Base-by-base conservation (phyloP, 192 early-diverging fungal species). In the Backusella psychrophila region DNA sequence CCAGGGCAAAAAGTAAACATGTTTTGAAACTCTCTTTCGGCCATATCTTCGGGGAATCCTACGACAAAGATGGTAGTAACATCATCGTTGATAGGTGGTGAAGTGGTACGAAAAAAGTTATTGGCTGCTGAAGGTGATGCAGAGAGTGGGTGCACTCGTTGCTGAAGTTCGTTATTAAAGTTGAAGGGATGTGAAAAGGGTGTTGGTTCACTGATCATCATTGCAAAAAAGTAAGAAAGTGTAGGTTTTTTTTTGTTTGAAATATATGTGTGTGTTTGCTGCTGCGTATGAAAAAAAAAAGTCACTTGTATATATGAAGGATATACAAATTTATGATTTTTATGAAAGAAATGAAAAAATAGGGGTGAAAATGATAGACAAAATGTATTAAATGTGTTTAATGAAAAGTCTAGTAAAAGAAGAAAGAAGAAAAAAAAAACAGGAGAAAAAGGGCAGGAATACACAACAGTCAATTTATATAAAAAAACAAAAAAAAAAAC, bases 51-150 rank as follows among this genome's bases (percentile, higher is more conserved):
- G 21, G 98, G 98, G 77, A 99, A 98, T 12, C 97, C 98, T 34
- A 98, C 96, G 17, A 98, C 95, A 89, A 98, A 99, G 75, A 99
- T 97, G 72, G 98, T 99, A 19, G 96, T 95, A 78, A 99, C 96
- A 73, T 99, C 98, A 71, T 99, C 95, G 11, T 38, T 29, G 23
- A 69, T 71, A 26, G 69, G 41, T 23, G 56, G 56, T 1, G 42
- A 21, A 63, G 56, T 35, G 12, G 31, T 26, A 34, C 26, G 49
- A 53, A 56, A 56, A 33, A 46, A 19, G 49, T 5, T 8, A 17
- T n/a, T 36, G 49, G 56, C 29, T 72, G 21, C 71, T 19, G 52
- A 39, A 38, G 76, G 76, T 66, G 76, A 72, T 7, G 76, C 76
- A 31, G 76, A 77, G 1, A 77, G 49, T 33, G 76, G 76, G 36